Evolutionary conservation across 768 basidiomycete species (phyloP).

Genomic region (Collybiopsis luxurians): DNA sequence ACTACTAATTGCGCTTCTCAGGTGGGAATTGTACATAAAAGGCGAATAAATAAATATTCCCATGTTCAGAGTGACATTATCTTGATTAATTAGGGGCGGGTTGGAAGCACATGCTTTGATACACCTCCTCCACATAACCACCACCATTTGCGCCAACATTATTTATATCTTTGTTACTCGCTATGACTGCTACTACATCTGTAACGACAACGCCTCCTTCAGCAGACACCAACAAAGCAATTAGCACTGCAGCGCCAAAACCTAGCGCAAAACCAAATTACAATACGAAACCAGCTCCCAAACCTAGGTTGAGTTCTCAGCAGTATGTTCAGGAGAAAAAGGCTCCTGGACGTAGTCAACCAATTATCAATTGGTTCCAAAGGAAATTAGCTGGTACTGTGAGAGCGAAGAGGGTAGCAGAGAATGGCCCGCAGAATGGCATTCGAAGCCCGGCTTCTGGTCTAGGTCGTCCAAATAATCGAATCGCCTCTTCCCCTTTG

Average conservation of each 20-base stretch:
- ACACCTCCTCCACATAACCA: neutral
- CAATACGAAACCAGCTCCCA: neutral
- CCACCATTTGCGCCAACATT: too few relatives aligned
- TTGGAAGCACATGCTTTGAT: neutral
- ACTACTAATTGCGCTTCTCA: too few relatives aligned
- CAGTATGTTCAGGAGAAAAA: constrained; percentile 48
- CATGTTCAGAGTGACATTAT: too few relatives aligned
- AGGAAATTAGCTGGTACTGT: constrained; percentile 69
- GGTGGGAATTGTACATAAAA: neutral
- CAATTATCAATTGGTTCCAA: constrained; percentile 89
- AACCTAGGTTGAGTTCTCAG: constrained; percentile 24
- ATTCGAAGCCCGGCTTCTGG: constrained; percentile 27
- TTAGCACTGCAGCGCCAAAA: neutral
- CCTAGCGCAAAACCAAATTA: neutral
- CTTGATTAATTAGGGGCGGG: neutral
- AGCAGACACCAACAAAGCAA: neutral
- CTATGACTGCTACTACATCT: neutral
- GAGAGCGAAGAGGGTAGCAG: constrained; percentile 21
- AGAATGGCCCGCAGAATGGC: constrained; percentile 12
- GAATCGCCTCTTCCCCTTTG: constrained; percentile 43
- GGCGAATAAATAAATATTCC: neutral
- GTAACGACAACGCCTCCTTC: neutral
- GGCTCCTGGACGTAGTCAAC: constrained; percentile 71
- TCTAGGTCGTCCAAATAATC: constrained; percentile 32
- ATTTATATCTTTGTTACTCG: neutral